phyloP scores from a whole-genome alignment of 495 filamentous ascomycete genomes.

The Paragyromitra xinjiangensis region DNA sequence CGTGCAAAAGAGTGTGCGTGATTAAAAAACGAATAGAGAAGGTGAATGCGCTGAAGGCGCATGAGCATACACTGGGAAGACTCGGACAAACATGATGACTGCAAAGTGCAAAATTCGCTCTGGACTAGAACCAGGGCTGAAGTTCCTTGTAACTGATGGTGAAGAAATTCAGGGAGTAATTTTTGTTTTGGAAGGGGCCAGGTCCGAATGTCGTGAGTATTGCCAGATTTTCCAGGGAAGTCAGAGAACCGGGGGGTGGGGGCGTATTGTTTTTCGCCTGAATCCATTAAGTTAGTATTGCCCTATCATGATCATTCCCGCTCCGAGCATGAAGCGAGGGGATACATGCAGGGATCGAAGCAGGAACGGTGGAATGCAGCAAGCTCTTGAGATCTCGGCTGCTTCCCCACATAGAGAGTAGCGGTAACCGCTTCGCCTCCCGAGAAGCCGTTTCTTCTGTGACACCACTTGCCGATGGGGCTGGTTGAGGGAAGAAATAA shows the following conservation, averaged over 20 bases:
- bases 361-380: slow-evolving; percentile 39
- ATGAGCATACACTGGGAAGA: slow-evolving; percentile 2
- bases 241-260: slow-evolving; percentile 20
- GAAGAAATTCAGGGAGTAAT: slow-evolving; percentile 23
- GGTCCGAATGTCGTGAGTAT: slow-evolving; percentile 1
- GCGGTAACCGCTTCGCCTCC: slow-evolving; percentile 33
- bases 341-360: slow-evolving; percentile 22
- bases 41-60: slow-evolving; percentile 12
- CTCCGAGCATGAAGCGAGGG: slow-evolving; percentile 15
- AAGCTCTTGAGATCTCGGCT: slow-evolving; percentile 26
- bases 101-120: background rate
- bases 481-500: background rate
- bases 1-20: slow-evolving; percentile 31
- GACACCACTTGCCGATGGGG: background rate
- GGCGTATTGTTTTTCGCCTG: background rate
- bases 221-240: slow-evolving; percentile 8
- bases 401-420: slow-evolving; percentile 6
- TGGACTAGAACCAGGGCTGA: slow-evolving; percentile 15
- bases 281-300: slow-evolving; percentile 28
- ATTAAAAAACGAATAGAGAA: slow-evolving; percentile 24
- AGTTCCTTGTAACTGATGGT: slow-evolving; percentile 9
- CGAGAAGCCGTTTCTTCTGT: slow-evolving; percentile 27
- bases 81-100: slow-evolving; percentile 3
- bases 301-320: slow-evolving; percentile 25
- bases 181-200: background rate